Evolutionary conservation across 805 yeast genomes (phyloP).

Genomic region (Kuraishia piskuri): DNA sequence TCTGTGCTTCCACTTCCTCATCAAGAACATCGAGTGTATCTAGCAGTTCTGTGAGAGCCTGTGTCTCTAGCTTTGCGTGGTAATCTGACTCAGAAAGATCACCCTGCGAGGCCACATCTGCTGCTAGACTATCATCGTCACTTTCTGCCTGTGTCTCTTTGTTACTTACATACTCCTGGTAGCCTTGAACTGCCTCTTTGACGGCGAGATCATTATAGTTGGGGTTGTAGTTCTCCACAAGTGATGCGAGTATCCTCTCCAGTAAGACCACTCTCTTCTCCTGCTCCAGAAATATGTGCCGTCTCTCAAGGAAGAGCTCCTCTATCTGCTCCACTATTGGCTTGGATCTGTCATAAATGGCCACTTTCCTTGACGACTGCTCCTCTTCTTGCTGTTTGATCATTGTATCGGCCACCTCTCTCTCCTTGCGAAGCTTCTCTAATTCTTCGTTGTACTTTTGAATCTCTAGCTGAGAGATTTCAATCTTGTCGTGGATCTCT

Average conservation of each 20-base stretch:
- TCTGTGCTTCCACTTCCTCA: neutral
- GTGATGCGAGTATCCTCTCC: conserved; percentile 36
- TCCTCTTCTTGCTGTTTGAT: neutral
- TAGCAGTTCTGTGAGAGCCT: neutral
- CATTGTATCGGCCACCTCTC: conserved; percentile 5
- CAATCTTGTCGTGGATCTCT: conserved; percentile 10
- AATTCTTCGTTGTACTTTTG: conserved; percentile 8
- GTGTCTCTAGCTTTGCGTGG: neutral
- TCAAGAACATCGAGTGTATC: neutral
- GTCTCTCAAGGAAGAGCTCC: neutral
- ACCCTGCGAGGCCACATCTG: neutral
- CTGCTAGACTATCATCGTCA: neutral
- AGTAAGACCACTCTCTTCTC: conserved; percentile 22
- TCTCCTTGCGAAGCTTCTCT: conserved; percentile 16
- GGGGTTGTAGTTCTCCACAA: conserved; percentile 61
- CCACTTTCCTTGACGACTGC: neutral
- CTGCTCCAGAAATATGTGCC: conserved; percentile 2
- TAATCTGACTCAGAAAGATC: neutral
- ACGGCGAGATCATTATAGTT: conserved; percentile 86
- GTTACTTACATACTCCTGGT: conserved; percentile 38
- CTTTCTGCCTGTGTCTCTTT: conserved; percentile 10
- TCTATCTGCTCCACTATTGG: neutral
- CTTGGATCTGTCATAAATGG: neutral
- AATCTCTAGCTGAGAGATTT: neutral
- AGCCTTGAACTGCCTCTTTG: conserved; percentile 55